Conservation (phyloP, 2,329 filamentous ascomycete genomes). For the Helotiales sp. region DNA sequence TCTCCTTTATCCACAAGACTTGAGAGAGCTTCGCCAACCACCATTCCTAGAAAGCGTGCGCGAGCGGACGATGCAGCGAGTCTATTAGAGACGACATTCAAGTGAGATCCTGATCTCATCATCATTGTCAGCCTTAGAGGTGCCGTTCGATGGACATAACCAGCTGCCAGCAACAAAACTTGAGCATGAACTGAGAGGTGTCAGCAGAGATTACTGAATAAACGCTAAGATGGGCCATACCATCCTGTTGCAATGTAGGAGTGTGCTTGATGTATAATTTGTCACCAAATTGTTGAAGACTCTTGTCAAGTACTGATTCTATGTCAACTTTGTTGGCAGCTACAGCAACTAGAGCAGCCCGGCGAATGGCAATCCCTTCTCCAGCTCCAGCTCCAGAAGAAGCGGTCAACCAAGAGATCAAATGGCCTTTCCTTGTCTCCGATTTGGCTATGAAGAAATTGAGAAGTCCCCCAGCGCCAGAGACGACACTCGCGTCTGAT, state of each 20-base stretch:
- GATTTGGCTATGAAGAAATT: conserved; percentile 48
- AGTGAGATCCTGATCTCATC: conserved; percentile 70
- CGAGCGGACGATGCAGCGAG: conserved; percentile 73
- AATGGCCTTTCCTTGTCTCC: conserved; percentile 48
- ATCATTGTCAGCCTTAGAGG: conserved; percentile 68
- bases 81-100: conserved; percentile 81
- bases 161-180: conserved; percentile 72
- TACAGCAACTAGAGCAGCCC: conserved; percentile 62
- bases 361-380: conserved; percentile 62
- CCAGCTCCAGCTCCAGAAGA: conserved; percentile 66
- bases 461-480: conserved; percentile 60
- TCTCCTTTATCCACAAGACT: conserved; percentile 61
- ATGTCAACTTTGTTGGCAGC: conserved; percentile 52
- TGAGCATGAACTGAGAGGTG: conserved; percentile 70
- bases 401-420: conserved; percentile 65
- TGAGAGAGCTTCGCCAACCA: conserved; percentile 74
- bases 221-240: conserved; percentile 45
- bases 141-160: conserved; percentile 68
- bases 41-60: conserved; percentile 83
- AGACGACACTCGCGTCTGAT: conserved; percentile 41
- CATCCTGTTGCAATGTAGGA: conserved; percentile 85
- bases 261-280: conserved; percentile 84
- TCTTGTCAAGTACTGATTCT: conserved; percentile 62
- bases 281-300: conserved; percentile 76
- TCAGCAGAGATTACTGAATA: neutral